Evolutionary conservation across 495 filamentous ascomycete species (phyloP).

Genomic region (Bombardia bombarda): DNA sequence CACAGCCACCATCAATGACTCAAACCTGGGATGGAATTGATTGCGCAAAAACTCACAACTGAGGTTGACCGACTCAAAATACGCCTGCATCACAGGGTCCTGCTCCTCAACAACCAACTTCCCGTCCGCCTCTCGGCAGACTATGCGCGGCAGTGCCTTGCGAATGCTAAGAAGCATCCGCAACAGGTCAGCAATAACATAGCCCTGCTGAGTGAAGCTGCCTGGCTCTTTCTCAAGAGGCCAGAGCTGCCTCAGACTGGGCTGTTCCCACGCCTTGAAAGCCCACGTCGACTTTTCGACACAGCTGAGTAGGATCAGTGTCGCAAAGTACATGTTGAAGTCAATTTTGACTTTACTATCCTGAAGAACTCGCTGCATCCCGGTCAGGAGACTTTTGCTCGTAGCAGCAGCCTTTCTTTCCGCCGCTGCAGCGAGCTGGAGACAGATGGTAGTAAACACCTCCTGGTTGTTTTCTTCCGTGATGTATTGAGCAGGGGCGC

Average conservation of each 20-base stretch:
- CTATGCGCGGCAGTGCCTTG: conserved; percentile 56
- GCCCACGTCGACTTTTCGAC: conserved; percentile 80
- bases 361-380: conserved; percentile 69
- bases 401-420: conserved; percentile 63
- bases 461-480: conserved; percentile 36
- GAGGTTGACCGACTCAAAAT: conserved; percentile 54
- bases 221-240: conserved; percentile 61
- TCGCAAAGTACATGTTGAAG: conserved; percentile 68
- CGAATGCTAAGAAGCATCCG: conserved; percentile 70
- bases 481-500: conserved; percentile 23
- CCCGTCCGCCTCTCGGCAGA: conserved; percentile 41
- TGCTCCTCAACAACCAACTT: conserved; percentile 47
- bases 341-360: conserved; percentile 58
- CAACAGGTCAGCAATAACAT: conserved; percentile 62
- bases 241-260: conserved; percentile 51
- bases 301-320: conserved; percentile 67
- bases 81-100: conserved; percentile 44
- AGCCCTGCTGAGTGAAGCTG: conserved; percentile 61
- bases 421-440: conserved; percentile 64
- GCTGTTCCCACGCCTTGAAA: conserved; percentile 65
- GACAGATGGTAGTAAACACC: conserved; percentile 45
- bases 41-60: conserved; percentile 41
- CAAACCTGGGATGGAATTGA: neutral
- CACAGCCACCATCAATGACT: no score
- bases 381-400: conserved; percentile 62